A percentile compares a stretch with the other conserved stretches of the same genome.
Conservation (phyloP, 1,284 basidiomycete genomes). For the Ustilago esculenta region DNA sequence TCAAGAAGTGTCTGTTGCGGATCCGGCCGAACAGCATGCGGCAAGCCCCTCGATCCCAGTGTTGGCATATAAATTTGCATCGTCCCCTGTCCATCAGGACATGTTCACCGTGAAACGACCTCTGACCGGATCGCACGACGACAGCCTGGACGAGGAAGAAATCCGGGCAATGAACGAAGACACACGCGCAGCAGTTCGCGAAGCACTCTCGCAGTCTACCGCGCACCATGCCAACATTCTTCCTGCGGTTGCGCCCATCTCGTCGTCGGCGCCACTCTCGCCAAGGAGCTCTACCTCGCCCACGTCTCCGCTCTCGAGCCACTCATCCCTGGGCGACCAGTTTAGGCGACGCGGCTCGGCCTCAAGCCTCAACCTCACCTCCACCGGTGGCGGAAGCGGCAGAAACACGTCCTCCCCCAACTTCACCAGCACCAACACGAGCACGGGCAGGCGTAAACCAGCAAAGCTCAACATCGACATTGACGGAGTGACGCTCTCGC, state of each 20-base stretch:
- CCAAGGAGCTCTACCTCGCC: conserved; percentile 20
- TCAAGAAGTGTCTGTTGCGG: no score
- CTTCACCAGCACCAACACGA: neutral
- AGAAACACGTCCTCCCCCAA: conserved; percentile 26
- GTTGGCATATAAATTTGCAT: conserved; percentile 15
- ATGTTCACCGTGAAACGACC: neutral
- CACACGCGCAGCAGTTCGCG: conserved; percentile 36
- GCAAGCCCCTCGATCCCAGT: conserved; percentile 4
- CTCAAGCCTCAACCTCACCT: conserved; percentile 19
- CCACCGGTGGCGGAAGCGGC: conserved; percentile 3
- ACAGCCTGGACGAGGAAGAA: conserved; percentile 35
- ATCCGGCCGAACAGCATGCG: neutral
- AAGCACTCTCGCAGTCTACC: conserved; percentile 37
- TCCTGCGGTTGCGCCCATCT: neutral
- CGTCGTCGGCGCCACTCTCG: conserved; percentile 10
- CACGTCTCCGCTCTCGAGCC: conserved; percentile 24
- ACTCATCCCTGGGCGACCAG: conserved; percentile 24
- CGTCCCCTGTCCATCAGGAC: conserved; percentile 14
- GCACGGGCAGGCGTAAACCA: conserved; percentile 6
- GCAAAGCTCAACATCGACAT: conserved; percentile 21
- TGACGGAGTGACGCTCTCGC: conserved; percentile 15
- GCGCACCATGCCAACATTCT: conserved; percentile 19
- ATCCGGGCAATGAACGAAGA: conserved; percentile 44
- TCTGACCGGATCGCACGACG: conserved; percentile 20
- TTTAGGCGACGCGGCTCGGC: conserved; percentile 16